Evolutionary conservation across 73 alveolate genomes (phyloP), one percentile per base, ranked within the genome.

Genomic region (Effrenium voratum): DNA sequence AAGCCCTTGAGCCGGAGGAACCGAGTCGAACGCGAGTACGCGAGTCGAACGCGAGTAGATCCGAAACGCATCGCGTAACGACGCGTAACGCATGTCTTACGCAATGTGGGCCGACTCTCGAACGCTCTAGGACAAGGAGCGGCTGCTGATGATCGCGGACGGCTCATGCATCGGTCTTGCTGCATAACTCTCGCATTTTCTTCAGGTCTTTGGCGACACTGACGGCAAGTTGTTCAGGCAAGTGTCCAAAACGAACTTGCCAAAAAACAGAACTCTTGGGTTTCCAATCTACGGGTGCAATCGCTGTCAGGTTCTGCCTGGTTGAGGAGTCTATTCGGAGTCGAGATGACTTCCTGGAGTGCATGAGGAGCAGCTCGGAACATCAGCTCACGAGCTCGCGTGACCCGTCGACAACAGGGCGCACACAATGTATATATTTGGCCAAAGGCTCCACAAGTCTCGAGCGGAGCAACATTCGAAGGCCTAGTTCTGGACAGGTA

Each of bases 161-260:
- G 36, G 50, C 47, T 40, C 22, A 38, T 34, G n/a, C 24, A 15
- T 16, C 50, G 19, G 38, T 16, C 47, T 15, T 16, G 8, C 52
- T 32, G 86, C 38, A 15, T 32, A 34, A n/a, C 34, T 28, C 45
- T 32, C 30, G 32, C 15, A 12, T n/a, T 38, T 13, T 32, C 0
- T 22, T 15, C 30, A 84, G 93, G 93, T 84, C 59, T 84, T 84
- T 55, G 52, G 44, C 52, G 93, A 84, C 79, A n/a, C 93, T 6
- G 93, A 84, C 30, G 93, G 93, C 19, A 84, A 55, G 93, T 40
- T 84, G 43, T 84, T 84, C 93, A 84, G 93, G 93, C 93, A 30
- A 24, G 43, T 16, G 22, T 24, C 41, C 40, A 1, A 19, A 13
- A 13, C 15, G 87, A 16, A 38, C 41, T n/a, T n/a, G n/a, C n/a